A percentile compares a stretch with the other conserved stretches of the same genome.
These are phyloP conservation scores for Ophiostoma fasciatum DNA, from an alignment of 2,329 filamentous ascomycete species.

Conservation along the genomic window DNA sequence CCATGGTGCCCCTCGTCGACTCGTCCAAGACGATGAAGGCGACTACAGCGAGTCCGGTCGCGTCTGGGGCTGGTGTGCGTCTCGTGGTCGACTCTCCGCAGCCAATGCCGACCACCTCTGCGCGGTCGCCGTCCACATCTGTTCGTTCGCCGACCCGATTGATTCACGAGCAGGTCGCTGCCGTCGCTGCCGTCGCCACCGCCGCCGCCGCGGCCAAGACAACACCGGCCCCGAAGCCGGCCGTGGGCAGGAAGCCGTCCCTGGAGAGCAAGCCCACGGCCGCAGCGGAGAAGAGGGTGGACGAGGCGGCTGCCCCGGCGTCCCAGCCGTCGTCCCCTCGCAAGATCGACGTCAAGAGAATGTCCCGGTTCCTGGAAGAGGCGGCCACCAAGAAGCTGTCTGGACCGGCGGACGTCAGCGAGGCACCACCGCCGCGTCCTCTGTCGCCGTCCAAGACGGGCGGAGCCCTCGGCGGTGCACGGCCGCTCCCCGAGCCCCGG, in stretches of 20 bases:
- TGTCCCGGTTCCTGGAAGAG: constrained; percentile 43
- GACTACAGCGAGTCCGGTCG: background rate
- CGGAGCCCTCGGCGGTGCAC: background rate
- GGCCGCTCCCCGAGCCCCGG: constrained; percentile 16
- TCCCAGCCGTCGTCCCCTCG: constrained; percentile 37
- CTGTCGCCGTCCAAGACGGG: constrained; percentile 18
- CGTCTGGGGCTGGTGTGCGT: background rate
- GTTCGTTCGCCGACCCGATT: too few relatives aligned
- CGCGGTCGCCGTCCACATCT: constrained; percentile 18
- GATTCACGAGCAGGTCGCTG: constrained; percentile 19
- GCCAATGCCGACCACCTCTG: constrained; percentile 8
- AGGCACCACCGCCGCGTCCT: constrained; percentile 15
- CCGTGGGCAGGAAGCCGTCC: too few relatives aligned
- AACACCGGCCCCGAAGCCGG: constrained; percentile 14
- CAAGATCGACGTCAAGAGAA: constrained; percentile 43
- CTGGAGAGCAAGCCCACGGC: constrained; percentile 15
- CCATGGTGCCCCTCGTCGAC: constrained; percentile 10
- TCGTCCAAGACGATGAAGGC: constrained; percentile 9
- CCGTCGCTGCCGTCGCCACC: constrained; percentile 17
- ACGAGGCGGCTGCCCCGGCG: constrained; percentile 13
- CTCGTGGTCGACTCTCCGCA: constrained; percentile 16
- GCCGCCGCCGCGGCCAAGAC: too few relatives aligned
- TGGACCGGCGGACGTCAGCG: too few relatives aligned
- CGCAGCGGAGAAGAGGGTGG: constrained; percentile 16
- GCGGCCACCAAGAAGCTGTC: too few relatives aligned